Conservation (phyloP, 352 stramenopile genomes). For the Globisporangium irregulare region DNA sequence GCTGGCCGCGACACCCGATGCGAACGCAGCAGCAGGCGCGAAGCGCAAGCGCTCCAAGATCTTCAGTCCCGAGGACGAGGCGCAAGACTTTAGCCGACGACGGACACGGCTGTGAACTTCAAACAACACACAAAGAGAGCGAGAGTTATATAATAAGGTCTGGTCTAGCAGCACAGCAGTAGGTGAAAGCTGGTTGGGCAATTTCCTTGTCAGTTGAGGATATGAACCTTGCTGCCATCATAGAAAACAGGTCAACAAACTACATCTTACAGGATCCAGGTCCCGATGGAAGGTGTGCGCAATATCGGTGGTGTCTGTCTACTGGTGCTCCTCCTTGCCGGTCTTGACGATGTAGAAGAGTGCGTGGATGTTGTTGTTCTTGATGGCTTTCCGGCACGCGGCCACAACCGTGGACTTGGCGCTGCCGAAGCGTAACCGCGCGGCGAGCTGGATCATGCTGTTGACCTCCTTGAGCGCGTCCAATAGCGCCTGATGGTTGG, state of each 20-base stretch:
- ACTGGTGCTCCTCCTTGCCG: constrained; percentile 77
- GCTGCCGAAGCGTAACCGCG: constrained; percentile 81
- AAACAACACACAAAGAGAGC: background rate
- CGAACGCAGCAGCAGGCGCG: constrained; percentile 6
- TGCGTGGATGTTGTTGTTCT: constrained; percentile 88
- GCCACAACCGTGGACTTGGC: constrained; percentile 83
- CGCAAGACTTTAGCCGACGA: constrained; percentile 19
- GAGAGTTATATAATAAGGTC: background rate
- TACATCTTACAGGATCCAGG: no score
- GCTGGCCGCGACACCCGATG: constrained; percentile 20
- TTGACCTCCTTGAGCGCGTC: constrained; percentile 91
- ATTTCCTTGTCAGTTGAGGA: background rate
- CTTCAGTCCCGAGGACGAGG: constrained; percentile 33
- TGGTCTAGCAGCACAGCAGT: background rate
- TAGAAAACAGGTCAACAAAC: no score
- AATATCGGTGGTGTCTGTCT: background rate
- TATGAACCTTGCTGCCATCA: no score
- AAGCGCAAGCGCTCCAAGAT: constrained; percentile 33
- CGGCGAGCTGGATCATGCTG: constrained; percentile 89
- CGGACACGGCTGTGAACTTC: constrained; percentile 2
- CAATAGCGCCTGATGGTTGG: constrained; percentile 90
- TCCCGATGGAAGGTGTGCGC: no score
- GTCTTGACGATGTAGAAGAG: constrained; percentile 88
- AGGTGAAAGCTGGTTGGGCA: background rate
- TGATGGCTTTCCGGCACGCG: constrained; percentile 85